Percentiles rank a stretch among this genome's conserved stretches.
These are phyloP conservation scores for Lactarius quietus DNA, from an alignment of 768 basidiomycete species.

Conservation along the genomic window DNA sequence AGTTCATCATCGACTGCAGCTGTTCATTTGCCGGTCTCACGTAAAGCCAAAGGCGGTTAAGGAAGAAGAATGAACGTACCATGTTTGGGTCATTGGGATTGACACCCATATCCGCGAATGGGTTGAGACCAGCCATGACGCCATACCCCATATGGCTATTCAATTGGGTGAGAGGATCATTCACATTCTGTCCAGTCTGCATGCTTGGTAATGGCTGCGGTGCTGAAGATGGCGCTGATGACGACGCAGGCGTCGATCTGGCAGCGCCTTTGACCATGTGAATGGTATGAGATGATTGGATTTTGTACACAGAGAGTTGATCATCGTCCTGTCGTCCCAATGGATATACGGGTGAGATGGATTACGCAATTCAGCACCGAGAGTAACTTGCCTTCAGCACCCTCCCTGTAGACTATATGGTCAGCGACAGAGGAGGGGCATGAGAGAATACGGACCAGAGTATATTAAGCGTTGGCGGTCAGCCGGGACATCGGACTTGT, in stretches of 20 bases:
- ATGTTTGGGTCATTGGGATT: constrained; percentile 95
- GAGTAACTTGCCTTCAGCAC: constrained; percentile 60
- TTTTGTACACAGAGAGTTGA: constrained; percentile 78
- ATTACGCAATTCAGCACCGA: constrained; percentile 3
- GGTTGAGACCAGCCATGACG: constrained; percentile 82
- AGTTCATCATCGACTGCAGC: constrained; percentile 84
- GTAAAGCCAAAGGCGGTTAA: neutral
- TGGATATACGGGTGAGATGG: constrained; percentile 1
- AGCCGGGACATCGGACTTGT: constrained; percentile 78
- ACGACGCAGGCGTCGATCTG: constrained; percentile 34
- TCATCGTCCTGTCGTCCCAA: constrained; percentile 67
- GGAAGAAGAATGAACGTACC: constrained; percentile 43
- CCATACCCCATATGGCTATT: constrained; percentile 79
- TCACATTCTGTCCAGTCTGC: constrained; percentile 88
- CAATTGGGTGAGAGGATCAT: constrained; percentile 80
- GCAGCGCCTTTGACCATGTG: constrained; percentile 91
- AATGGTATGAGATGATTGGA: constrained; percentile 81
- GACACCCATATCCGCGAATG: constrained; percentile 86
- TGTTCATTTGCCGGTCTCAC: constrained; percentile 32
- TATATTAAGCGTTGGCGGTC: constrained; percentile 91
- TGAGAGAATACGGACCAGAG: constrained; percentile 53
- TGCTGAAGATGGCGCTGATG: constrained; percentile 39
- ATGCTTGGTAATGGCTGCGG: constrained; percentile 70
- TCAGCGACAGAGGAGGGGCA: neutral
- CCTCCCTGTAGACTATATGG: constrained; percentile 43